phyloP scores from a whole-genome alignment of 345 rosid genomes.

The Lumnitzera racemosa region DNA sequence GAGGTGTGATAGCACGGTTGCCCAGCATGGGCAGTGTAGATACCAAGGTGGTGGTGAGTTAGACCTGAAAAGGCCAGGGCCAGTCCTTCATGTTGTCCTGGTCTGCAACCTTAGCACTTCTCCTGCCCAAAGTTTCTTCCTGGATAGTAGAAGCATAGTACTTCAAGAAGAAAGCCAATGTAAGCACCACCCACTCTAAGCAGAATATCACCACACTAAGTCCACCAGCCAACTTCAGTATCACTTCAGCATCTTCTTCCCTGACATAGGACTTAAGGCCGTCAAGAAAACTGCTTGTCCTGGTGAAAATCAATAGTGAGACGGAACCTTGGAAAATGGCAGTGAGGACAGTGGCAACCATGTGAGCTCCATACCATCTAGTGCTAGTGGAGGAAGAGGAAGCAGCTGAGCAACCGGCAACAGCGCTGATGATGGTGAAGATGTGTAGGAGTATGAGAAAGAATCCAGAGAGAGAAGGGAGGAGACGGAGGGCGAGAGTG shows the following conservation, averaged over 20 bases:
- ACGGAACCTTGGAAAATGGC: conserved; percentile 94
- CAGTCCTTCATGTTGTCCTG: conserved; percentile 73
- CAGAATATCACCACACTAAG: conserved; percentile 63
- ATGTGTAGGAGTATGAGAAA: conserved; percentile 48
- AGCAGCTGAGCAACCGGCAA: conserved; percentile 69
- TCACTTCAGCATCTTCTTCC: conserved; percentile 75
- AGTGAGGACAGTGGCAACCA: conserved; percentile 73
- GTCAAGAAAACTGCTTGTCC: conserved; percentile 56
- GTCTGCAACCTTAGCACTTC: conserved; percentile 62
- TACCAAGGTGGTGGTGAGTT: conserved; percentile 2
- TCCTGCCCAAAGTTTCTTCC: conserved; percentile 17
- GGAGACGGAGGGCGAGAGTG: conserved; percentile 74
- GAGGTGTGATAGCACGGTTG: too few relatives aligned
- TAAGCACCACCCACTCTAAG: conserved; percentile 83
- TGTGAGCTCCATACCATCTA: conserved; percentile 75
- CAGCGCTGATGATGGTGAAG: conserved; percentile 51
- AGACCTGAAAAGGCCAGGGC: conserved; percentile 84
- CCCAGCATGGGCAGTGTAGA: too few relatives aligned
- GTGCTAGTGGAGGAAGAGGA: conserved; percentile 29
- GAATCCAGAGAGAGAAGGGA: conserved; percentile 76
- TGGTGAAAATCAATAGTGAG: conserved; percentile 63
- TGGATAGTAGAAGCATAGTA: conserved; percentile 34
- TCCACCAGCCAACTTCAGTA: conserved; percentile 76
- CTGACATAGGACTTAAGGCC: conserved; percentile 72
- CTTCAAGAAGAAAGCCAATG: conserved; percentile 85